Evolutionary conservation across 2,329 filamentous ascomycete genomes (phyloP).

Genomic region (Juglanconis oblonga): DNA sequence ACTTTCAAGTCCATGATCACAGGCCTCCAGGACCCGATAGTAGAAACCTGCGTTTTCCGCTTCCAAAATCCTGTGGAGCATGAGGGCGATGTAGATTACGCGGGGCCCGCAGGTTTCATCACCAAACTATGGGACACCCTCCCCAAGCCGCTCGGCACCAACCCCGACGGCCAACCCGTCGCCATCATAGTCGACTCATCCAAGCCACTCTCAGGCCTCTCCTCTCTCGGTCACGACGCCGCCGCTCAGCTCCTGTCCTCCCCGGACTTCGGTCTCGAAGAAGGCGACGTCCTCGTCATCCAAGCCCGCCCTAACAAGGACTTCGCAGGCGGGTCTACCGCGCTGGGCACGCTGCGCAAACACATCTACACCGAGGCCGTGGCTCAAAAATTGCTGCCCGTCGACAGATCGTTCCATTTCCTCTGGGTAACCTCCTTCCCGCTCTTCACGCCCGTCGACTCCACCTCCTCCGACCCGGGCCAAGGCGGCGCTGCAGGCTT

Average conservation of each 20-base stretch:
- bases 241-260: conserved; percentile 48
- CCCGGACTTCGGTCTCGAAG: conserved; percentile 42
- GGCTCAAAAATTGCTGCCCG: conserved; percentile 53
- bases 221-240: conserved; percentile 72
- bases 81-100: conserved; percentile 26
- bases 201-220: conserved; percentile 73
- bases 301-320: conserved; percentile 70
- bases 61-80: conserved; percentile 42
- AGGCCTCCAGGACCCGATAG: conserved; percentile 60
- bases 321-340: conserved; percentile 68
- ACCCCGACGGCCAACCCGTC: conserved; percentile 74
- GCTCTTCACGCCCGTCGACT: conserved; percentile 74
- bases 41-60: conserved; percentile 72
- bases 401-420: conserved; percentile 57
- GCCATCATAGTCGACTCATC: conserved; percentile 72
- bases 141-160: conserved; percentile 60
- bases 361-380: conserved; percentile 69
- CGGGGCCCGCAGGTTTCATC: conserved; percentile 52
- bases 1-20: conserved; percentile 76
- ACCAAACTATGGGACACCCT: conserved; percentile 43
- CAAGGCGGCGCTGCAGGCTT: conserved; percentile 81
- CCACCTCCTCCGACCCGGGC: conserved; percentile 54
- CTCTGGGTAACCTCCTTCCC: conserved; percentile 90
- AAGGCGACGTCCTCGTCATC: conserved; percentile 77
- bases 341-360: conserved; percentile 69